These are phyloP conservation scores for Vigna angularis DNA, from an alignment of 306 rosid species.

Conservation along the genomic window DNA sequence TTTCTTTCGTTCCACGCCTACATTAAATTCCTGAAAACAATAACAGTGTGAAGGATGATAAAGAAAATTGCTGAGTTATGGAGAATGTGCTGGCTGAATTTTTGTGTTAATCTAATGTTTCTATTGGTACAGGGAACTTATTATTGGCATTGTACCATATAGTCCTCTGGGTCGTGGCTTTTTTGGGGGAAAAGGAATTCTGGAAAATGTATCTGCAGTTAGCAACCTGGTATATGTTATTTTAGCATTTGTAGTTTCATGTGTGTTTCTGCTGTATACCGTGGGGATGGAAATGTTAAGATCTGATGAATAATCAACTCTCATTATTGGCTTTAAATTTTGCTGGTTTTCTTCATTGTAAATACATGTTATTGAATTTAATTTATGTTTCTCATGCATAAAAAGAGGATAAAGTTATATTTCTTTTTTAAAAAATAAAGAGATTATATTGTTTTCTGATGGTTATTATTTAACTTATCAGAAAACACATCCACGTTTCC, in stretches of 20 bases:
- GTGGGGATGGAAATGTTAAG: background rate
- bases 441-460: background rate
- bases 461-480: constrained; percentile 38
- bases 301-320: background rate
- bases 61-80: background rate
- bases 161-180: constrained; percentile 88
- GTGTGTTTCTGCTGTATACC: background rate
- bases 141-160: constrained; percentile 77
- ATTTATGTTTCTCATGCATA: no score
- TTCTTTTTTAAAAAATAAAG: no score
- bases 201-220: constrained; percentile 56
- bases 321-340: background rate
- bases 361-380: background rate
- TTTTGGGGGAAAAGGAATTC: constrained; percentile 73
- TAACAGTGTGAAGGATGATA: no score
- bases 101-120: background rate
- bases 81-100: background rate
- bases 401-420: no score
- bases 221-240: constrained; percentile 54
- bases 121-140: constrained; percentile 58
- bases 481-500: constrained; percentile 57
- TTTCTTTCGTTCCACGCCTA: no score
- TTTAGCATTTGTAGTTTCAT: background rate
- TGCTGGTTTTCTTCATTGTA: background rate
- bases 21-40: no score